Evolutionary conservation across 164 flowering plant species (phyloP).

Genomic region (Warburgia ugandensis): DNA sequence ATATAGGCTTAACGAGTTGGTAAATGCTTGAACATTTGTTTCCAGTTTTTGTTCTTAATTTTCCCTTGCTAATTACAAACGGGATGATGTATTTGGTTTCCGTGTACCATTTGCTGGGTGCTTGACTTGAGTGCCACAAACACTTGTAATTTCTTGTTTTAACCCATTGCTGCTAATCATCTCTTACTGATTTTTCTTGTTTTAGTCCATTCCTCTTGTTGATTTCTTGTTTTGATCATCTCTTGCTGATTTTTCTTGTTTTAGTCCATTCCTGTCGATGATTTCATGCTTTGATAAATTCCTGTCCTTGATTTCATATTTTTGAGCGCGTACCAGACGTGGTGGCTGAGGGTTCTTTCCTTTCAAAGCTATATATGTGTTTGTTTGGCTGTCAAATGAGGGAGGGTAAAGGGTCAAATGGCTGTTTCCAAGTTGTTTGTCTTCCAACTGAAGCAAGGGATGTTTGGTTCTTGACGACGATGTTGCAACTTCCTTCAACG

Average conservation of each 20-base stretch:
- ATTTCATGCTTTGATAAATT: too few relatives aligned
- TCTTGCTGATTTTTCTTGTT: neutral
- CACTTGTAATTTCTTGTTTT: too few relatives aligned
- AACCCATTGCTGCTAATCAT: too few relatives aligned
- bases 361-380: neutral
- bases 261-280: neutral
- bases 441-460: conserved; percentile 4
- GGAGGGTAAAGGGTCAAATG: neutral
- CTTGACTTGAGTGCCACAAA: neutral
- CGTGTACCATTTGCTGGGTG: neutral
- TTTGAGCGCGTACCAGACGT: neutral
- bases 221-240: neutral
- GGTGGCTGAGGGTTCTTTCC: neutral
- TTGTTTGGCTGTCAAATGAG: neutral
- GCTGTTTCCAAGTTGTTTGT: neutral
- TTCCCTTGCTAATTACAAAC: too few relatives aligned
- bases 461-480: conserved; percentile 5
- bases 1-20: conserved; percentile 1
- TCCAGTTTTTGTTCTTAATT: too few relatives aligned
- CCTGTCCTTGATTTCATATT: too few relatives aligned
- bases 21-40: conserved; percentile 12
- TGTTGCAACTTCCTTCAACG: conserved; percentile 7
- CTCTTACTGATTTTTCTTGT: neutral
- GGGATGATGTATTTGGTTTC: neutral
- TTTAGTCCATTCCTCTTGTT: too few relatives aligned